Evolutionary conservation across 441 rosid species (phyloP), one percentile per base, ranked within the genome.

Genomic region (Gossypium trilobum): DNA sequence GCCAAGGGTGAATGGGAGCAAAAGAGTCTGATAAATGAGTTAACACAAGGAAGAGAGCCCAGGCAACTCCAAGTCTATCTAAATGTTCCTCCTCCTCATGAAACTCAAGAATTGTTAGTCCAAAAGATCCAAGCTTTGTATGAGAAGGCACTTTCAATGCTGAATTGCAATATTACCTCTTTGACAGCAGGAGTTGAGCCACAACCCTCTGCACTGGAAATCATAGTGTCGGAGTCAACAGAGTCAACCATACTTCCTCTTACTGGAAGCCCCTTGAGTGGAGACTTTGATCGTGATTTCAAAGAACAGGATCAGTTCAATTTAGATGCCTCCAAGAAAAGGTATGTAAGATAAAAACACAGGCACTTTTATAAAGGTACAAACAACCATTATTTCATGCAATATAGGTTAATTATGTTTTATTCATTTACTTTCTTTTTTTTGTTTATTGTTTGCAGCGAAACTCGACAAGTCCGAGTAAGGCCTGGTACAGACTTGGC

Each of bases 401-500:
- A 36, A 7, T 3, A 36, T 36, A 36, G 44, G 10, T 36, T 36
- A 36, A 36, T 36, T 36, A 0, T 36, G 44, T 11, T 46, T 13
- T 46, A 2, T 13, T 46, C 13, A 8, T 42, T 42, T 42, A 10
- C 11, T 46, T 46, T 2, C n/a, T n/a, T n/a, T n/a, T 1, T 13
- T 5, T 46, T 46, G 5, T 27, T 46, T 0, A 13, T 46, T 27
- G 5, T 13, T 10, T 46, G 13, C 52, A 46, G 52, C 13, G 3
- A 46, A 46, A 46, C 16, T 46, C 52, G 0, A 36, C 44, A 1
- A 36, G 44, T 36, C 2, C 10, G 65, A 64, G 82, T 88, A 2
- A 80, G 72, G 63, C 80, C 85, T 69, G 89, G n/a, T 10, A 85
- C 57, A 84, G 78, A 29, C 83, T 89, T 85, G 46, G 87, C 87